phyloP scores from a whole-genome alignment of 306 rosid genomes.

The Pyrus betulifolia region DNA sequence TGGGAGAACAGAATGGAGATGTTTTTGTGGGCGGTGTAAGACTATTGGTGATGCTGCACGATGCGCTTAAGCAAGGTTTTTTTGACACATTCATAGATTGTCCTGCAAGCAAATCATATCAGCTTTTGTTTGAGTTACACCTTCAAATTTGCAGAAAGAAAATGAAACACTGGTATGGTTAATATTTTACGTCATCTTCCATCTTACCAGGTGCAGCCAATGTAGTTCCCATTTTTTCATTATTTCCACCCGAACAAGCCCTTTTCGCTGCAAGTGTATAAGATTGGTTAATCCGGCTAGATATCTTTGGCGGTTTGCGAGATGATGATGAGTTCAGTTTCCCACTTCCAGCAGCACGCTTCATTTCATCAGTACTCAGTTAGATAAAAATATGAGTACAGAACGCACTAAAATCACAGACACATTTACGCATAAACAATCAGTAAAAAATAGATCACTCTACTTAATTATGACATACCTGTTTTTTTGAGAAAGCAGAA shows the following conservation, averaged over 20 bases:
- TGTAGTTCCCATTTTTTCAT: constrained; percentile 17
- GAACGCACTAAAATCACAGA: no score
- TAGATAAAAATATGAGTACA: neutral
- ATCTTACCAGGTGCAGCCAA: constrained; percentile 27
- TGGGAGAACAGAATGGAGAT: constrained; percentile 9
- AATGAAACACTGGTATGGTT: neutral
- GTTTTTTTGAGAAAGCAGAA: constrained; percentile 10
- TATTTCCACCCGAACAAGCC: constrained; percentile 16
- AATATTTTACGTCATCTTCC: neutral
- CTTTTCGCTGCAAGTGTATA: constrained; percentile 22
- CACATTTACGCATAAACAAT: neutral
- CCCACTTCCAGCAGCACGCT: constrained; percentile 25
- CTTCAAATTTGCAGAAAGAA: neutral
- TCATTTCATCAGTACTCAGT: neutral
- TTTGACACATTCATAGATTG: constrained; percentile 4
- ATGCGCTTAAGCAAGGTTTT: constrained; percentile 14
- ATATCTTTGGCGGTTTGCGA: constrained; percentile 35
- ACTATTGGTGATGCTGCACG: neutral
- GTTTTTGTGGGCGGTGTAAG: constrained; percentile 13
- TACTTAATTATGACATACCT: constrained; percentile 14
- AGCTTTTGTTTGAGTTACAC: neutral
- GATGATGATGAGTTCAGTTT: constrained; percentile 20
- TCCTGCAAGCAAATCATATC: constrained; percentile 22
- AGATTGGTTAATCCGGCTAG: constrained; percentile 7
- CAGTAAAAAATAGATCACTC: neutral